A percentile compares a stretch with the other conserved stretches of the same genome.
Evolutionary conservation across 768 basidiomycete species (phyloP).

Genomic region (Lactifluus volemus): DNA sequence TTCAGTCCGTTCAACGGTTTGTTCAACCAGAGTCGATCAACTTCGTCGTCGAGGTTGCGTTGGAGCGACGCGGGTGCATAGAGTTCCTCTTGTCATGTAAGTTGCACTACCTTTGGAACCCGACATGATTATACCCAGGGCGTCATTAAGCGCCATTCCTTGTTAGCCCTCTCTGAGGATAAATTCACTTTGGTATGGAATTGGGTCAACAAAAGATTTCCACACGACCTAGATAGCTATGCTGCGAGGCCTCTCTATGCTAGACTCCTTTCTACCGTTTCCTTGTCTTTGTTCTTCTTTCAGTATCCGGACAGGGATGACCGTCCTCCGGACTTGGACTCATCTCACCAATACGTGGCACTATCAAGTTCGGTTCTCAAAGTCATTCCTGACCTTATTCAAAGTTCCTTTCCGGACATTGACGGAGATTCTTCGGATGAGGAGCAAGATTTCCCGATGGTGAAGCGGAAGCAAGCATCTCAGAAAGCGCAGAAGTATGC

Average conservation of each 20-base stretch:
- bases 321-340: neutral
- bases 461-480: constrained; percentile 18
- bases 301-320: neutral
- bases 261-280: constrained; percentile 5
- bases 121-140: neutral
- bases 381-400: neutral
- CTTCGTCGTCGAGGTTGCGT: constrained; percentile 5
- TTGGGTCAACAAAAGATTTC: constrained; percentile 8
- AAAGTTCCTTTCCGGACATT: neutral
- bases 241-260: neutral
- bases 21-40: constrained; percentile 1
- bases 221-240: neutral
- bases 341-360: constrained; percentile 2
- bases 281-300: constrained; percentile 5
- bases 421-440: neutral
- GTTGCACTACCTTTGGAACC: neutral
- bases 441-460: neutral
- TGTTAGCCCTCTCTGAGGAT: constrained; percentile 6
- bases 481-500: constrained; percentile 27
- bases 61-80: constrained; percentile 1
- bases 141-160: neutral
- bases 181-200: constrained; percentile 2
- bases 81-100: constrained; percentile 14
- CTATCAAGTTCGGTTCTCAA: constrained; percentile 1
- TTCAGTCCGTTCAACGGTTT: neutral